Percentiles rank a stretch among this genome's conserved stretches.
phyloP scores from a whole-genome alignment of 768 basidiomycete species.

The Auricularia sp. region DNA sequence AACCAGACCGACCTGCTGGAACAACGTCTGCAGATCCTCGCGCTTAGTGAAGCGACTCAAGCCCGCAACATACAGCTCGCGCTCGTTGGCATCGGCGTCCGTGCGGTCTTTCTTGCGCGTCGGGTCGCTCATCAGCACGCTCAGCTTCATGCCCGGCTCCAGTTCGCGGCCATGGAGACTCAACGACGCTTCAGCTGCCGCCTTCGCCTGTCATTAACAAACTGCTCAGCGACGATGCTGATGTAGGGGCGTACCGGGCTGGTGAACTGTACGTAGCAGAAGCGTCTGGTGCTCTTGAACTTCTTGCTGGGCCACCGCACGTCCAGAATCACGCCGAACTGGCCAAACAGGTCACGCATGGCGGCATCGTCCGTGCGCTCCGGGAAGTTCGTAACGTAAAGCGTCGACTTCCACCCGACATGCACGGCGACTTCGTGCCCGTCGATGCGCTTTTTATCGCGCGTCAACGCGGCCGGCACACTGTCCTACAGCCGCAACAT shows the following conservation, averaged over 20 bases:
- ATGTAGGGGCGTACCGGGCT: slow-evolving; percentile 48
- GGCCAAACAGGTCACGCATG: slow-evolving; percentile 66
- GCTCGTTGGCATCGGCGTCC: slow-evolving; percentile 73
- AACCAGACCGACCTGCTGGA: slow-evolving; percentile 49
- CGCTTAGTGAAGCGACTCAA: slow-evolving; percentile 69
- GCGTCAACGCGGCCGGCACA: slow-evolving; percentile 79
- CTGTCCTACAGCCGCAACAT: slow-evolving; percentile 40
- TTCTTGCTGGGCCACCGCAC: slow-evolving; percentile 98
- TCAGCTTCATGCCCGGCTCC: slow-evolving; percentile 54
- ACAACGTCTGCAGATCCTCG: slow-evolving; percentile 67
- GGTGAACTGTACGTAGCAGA: slow-evolving; percentile 90
- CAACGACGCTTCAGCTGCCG: slow-evolving; percentile 56
- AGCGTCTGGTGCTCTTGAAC: slow-evolving; percentile 81
- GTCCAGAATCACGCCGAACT: slow-evolving; percentile 90
- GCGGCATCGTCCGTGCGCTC: slow-evolving; percentile 68
- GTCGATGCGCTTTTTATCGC: slow-evolving; percentile 82
- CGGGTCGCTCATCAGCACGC: slow-evolving; percentile 83
- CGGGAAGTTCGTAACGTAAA: slow-evolving; percentile 95
- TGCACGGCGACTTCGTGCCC: slow-evolving; percentile 74
- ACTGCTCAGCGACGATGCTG: background rate
- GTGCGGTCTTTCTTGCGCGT: slow-evolving; percentile 81
- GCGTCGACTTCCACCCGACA: slow-evolving; percentile 85
- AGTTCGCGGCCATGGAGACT: slow-evolving; percentile 69
- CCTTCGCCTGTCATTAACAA: slow-evolving; percentile 27
- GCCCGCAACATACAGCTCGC: slow-evolving; percentile 83